phyloP scores from a whole-genome alignment of 192 early-diverging fungal species.

The Gaertneriomyces semiglobifer region DNA sequence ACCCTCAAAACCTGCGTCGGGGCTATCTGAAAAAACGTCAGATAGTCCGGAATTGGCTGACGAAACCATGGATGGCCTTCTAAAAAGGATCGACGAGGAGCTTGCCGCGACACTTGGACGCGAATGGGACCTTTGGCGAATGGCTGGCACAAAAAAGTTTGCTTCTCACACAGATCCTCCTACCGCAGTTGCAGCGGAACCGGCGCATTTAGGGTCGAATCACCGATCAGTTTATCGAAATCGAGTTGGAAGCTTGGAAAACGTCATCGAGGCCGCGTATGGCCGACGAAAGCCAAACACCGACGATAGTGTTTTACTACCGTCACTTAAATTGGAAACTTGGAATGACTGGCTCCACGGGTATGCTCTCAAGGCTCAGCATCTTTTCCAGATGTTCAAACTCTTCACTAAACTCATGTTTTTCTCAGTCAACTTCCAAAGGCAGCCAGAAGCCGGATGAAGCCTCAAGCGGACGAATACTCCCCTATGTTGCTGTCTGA shows the following conservation, averaged over 20 bases:
- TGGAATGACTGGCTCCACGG: slow-evolving; percentile 3
- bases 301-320: not conserved
- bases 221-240: not conserved
- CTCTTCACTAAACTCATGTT: not conserved
- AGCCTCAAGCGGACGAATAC: not conserved
- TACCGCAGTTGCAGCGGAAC: not conserved
- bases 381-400: not conserved
- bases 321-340: not conserved
- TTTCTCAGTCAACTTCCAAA: not conserved
- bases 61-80: slow-evolving; percentile 6
- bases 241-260: slow-evolving; percentile 3
- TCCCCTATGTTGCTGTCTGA: not conserved
- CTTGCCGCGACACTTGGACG: not conserved
- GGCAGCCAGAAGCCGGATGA: not conserved
- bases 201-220: not conserved
- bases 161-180: slow-evolving; percentile 1
- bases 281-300: not conserved
- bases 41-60: not conserved
- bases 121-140: not conserved
- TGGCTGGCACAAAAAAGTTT: not conserved
- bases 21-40: not conserved
- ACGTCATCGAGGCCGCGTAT: not conserved
- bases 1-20: not conserved
- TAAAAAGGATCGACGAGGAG: not conserved
- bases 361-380: not conserved